These are phyloP conservation scores for Phoenix dactylifera DNA, from an alignment of 176 grass and related monocot genomes.

Conservation along the genomic window DNA sequence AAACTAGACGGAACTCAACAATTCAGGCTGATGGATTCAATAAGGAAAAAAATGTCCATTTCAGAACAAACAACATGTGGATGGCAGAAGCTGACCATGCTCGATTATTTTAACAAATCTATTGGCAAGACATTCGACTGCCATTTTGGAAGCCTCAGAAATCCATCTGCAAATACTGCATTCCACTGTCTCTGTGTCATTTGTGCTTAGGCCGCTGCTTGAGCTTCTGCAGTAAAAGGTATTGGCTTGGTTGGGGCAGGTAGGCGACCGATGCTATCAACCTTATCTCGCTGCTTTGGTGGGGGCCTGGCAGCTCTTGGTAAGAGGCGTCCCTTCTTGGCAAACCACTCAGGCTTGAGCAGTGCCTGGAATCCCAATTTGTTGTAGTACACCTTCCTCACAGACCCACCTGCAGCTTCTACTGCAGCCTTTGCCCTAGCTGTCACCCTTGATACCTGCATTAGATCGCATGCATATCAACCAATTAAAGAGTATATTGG, in stretches of 20 bases:
- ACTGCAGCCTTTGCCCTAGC: slow-evolving; percentile 68
- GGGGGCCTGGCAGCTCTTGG: slow-evolving; percentile 72
- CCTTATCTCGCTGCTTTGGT: slow-evolving; percentile 75
- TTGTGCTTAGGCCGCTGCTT: slow-evolving; percentile 4
- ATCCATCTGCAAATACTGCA: no score
- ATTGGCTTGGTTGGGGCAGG: slow-evolving; percentile 79
- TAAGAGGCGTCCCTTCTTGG: slow-evolving; percentile 79
- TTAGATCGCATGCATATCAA: no score
- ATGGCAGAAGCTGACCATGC: no score
- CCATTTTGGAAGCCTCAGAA: no score
- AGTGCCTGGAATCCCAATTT: slow-evolving; percentile 82
- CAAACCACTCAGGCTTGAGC: slow-evolving; percentile 87
- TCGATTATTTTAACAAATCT: no score
- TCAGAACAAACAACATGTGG: no score
- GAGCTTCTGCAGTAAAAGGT: slow-evolving; percentile 44
- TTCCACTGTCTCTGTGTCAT: no score
- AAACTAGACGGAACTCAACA: no score
- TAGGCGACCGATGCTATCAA: slow-evolving; percentile 72
- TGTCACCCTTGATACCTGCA: slow-evolving; percentile 56
- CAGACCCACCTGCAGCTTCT: slow-evolving; percentile 74
- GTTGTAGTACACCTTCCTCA: slow-evolving; percentile 84
- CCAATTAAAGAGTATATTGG: no score
- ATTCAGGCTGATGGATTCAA: no score
- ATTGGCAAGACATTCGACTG: no score
- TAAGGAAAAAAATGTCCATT: no score